Evolutionary conservation across 1,139 yeast genomes (phyloP), one percentile per base, ranked within the genome.

Genomic region (Candida sanyaensis): DNA sequence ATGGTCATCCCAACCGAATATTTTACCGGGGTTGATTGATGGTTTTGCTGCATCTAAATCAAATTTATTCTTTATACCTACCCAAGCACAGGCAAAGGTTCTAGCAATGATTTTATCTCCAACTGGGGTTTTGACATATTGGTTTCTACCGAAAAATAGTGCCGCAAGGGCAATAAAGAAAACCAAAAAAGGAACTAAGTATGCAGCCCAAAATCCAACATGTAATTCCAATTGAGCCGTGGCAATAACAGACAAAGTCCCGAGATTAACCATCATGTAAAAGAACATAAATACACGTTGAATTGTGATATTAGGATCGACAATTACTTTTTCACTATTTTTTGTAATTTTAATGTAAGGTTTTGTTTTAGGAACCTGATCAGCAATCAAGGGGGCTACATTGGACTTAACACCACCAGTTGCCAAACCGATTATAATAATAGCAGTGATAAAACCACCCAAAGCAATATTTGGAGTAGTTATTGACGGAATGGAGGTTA

Each of bases 341-440:
- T 67, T 66, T 55, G 69, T 63, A 34, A 64, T 62, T 47, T 62
- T 66, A 43, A 71, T 67, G 23, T 55, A 52, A 17, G 76, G 75
- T 48, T 62, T 65, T 32, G 64, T 64, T 49, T 68, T 71, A 57
- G 77, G 77, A 50, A 73, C 63, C 69, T 88, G 96, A 60, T 87
- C 95, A 45, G 90, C 90, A 63, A 88, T 80, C 62, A 87, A 74
- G 28, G 93, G 93, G 24, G 89, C 77, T 42, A 87, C 84, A 58
- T 87, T 86, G 36, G 92, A 76, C 66, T 88, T 88, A 63, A 88
- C 88, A 62, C 91, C 86, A 62, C 95, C 95, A 28, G 93, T 84
- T 47, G 89, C 93, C 39, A 86, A 58, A 58, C 93, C 93, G 60
- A 88, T 80, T 48, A 84, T 65, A 49, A 87, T 71, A 65, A 88